A percentile compares a stretch with the other conserved stretches of the same genome.
Conservation (phyloP, 257 asterid genomes). For the Coffea eugenioides region DNA sequence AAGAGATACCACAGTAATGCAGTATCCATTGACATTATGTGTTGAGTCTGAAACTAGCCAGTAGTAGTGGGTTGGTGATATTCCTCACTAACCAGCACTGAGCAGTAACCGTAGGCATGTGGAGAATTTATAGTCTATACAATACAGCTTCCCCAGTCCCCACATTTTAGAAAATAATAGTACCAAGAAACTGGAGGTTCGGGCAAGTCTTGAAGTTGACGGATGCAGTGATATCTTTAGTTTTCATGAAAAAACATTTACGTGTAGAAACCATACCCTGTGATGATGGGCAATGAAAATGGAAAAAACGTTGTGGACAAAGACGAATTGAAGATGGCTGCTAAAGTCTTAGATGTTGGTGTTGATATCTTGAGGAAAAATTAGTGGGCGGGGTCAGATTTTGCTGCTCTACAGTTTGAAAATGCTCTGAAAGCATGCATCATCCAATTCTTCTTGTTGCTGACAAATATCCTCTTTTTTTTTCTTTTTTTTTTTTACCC, state of each 20-base stretch:
- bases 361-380: neutral
- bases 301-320: neutral
- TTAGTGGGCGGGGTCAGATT: neutral
- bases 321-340: neutral
- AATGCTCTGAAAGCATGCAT: neutral
- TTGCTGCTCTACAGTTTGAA: neutral
- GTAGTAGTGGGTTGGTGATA: constrained; percentile 7
- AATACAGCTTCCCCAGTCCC: neutral
- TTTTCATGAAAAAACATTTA: neutral
- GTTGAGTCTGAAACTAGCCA: neutral
- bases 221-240: too few relatives aligned
- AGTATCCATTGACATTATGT: neutral
- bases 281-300: neutral
- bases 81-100: constrained; percentile 2
- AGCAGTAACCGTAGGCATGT: neutral
- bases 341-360: neutral
- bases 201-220: neutral
- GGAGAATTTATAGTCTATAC: neutral
- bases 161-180: neutral
- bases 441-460: neutral
- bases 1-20: neutral
- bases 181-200: too few relatives aligned
- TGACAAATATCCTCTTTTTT: neutral
- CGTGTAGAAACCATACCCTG: neutral
- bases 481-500: too few relatives aligned